These are phyloP conservation scores for Clarireedia hainanense DNA, from an alignment of 2,329 filamentous ascomycete genomes.

Conservation along the genomic window DNA sequence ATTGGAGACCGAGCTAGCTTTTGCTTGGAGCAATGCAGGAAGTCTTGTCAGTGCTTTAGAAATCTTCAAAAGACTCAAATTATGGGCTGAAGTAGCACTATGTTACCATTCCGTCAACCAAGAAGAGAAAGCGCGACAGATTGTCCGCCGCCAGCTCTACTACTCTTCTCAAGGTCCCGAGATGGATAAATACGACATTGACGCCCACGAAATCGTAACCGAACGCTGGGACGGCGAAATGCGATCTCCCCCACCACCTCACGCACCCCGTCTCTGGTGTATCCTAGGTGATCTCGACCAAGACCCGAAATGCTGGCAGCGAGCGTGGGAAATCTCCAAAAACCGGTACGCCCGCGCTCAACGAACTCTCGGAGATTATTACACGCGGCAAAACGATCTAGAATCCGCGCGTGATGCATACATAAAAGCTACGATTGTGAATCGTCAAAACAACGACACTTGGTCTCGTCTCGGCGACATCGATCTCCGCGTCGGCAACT, in stretches of 20 bases:
- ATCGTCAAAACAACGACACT: conserved; percentile 70
- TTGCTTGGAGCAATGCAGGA: conserved; percentile 84
- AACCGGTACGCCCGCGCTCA: conserved; percentile 80
- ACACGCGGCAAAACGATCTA: conserved; percentile 59
- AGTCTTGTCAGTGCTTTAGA: conserved; percentile 85
- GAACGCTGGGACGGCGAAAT: conserved; percentile 58
- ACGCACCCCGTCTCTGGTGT: conserved; percentile 83
- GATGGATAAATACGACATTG: conserved; percentile 34
- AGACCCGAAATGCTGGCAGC: conserved; percentile 67
- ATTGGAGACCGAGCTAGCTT: conserved; percentile 84
- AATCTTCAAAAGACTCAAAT: conserved; percentile 85
- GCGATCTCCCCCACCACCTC: conserved; percentile 61
- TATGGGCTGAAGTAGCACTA: conserved; percentile 92
- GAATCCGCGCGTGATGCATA: conserved; percentile 70
- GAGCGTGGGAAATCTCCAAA: conserved; percentile 80
- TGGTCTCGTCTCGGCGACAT: conserved; percentile 93
- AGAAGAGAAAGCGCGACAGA: conserved; percentile 72
- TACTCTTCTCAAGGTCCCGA: conserved; percentile 44
- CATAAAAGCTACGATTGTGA: conserved; percentile 65
- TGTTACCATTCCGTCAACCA: conserved; percentile 51
- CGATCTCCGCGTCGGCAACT: conserved; percentile 67
- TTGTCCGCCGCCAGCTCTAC: conserved; percentile 75
- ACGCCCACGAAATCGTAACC: conserved; percentile 45
- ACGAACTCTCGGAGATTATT: conserved; percentile 73
- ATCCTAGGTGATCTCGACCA: conserved; percentile 86